A percentile compares a stretch with the other conserved stretches of the same genome.
These are phyloP conservation scores for Colletotrichum sp. DNA, from an alignment of 2,329 filamentous ascomycete genomes.

Conservation along the genomic window DNA sequence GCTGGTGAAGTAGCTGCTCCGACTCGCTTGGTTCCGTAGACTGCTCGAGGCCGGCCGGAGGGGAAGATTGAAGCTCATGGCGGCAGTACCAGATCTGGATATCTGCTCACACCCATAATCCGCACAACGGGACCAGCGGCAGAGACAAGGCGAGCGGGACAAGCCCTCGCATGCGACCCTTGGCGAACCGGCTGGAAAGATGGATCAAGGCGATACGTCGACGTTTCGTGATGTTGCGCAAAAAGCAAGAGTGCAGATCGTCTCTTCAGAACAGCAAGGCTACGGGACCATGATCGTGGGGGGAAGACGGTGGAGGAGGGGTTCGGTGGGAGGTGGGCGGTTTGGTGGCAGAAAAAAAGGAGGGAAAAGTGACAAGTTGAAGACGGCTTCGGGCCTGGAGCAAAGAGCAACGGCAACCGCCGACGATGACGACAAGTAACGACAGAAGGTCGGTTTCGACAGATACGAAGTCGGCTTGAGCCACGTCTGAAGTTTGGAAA, in stretches of 20 bases:
- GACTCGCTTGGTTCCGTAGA: conserved; percentile 58
- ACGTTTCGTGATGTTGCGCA: not conserved
- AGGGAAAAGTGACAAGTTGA: conserved; percentile 12
- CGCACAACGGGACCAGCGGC: not conserved
- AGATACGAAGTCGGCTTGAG: not conserved
- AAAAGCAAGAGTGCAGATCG: not conserved
- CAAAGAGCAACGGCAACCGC: not conserved
- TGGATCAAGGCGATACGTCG: not conserved
- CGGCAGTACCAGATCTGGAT: conserved; percentile 22
- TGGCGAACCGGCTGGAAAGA: not conserved
- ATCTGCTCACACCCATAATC: conserved; percentile 17
- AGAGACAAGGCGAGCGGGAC: conserved; percentile 10
- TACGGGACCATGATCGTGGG: conserved; percentile 20
- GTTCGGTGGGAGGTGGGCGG: conserved; percentile 7
- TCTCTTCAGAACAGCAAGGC: conserved; percentile 18
- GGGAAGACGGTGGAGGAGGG: conserved; percentile 12
- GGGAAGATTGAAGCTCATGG: conserved; percentile 58
- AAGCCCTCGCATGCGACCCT: conserved; percentile 2
- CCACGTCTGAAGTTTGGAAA: conserved; percentile 9
- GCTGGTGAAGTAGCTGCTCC: conserved; percentile 61
- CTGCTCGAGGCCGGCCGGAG: conserved; percentile 51
- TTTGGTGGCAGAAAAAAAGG: conserved; percentile 11
- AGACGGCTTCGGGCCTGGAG: not conserved
- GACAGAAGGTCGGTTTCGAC: not conserved
- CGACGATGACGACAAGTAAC: conserved; percentile 11